A percentile compares a stretch with the other conserved stretches of the same genome.
Conservation (phyloP, 257 asterid genomes). For the Ballota nigra region DNA sequence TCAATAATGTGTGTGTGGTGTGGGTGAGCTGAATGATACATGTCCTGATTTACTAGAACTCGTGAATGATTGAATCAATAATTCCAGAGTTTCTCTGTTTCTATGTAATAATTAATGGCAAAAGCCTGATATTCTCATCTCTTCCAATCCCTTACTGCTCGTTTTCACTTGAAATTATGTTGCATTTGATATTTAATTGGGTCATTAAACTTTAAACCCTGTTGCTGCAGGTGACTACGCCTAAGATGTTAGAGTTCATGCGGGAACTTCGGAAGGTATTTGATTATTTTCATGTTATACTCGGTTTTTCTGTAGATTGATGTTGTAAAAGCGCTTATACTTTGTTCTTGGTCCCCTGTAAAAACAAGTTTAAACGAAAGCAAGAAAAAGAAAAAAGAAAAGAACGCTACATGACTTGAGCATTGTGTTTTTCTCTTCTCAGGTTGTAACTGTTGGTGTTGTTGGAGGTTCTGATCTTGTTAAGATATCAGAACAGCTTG, state of each 20-base stretch:
- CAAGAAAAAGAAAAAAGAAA: not conserved
- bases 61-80: not conserved
- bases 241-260: slow-evolving; percentile 78
- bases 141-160: not conserved
- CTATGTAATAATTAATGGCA: not conserved
- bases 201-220: slow-evolving; percentile 7
- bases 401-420: not conserved
- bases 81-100: not conserved
- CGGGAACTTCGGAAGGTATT: slow-evolving; percentile 73
- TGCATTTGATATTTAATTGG: slow-evolving; percentile 7
- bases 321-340: not conserved
- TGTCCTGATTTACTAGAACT: slow-evolving; percentile 15
- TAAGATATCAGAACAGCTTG: slow-evolving; percentile 97
- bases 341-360: not conserved
- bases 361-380: not conserved
- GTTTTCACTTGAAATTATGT: not conserved
- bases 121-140: not conserved
- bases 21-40: not conserved
- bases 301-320: not conserved
- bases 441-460: slow-evolving; percentile 86
- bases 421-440: slow-evolving; percentile 17
- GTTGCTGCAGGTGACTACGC: slow-evolving; percentile 55
- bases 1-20: not conserved
- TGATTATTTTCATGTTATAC: not conserved
- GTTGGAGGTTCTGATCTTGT: slow-evolving; percentile 99